phyloP scores from a whole-genome alignment of 2,329 filamentous ascomycete species.

The Septoria linicola region DNA sequence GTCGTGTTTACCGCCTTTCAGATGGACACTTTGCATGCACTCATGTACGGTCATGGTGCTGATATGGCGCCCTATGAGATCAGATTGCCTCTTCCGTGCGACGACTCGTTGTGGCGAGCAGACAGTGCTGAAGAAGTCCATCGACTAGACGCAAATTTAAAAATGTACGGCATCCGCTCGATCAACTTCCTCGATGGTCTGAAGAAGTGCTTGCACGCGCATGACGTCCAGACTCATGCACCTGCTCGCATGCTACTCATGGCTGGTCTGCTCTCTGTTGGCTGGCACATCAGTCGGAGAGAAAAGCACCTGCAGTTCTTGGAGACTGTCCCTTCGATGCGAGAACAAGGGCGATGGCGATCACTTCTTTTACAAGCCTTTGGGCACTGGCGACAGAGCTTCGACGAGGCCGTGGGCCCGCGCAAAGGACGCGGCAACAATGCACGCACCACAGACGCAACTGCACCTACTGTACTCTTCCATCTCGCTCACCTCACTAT shows the following conservation, averaged over 20 bases:
- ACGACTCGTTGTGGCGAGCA: constrained; percentile 86
- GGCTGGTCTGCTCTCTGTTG: constrained; percentile 85
- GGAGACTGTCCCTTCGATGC: constrained; percentile 73
- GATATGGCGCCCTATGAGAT: constrained; percentile 94
- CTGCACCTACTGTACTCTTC: constrained; percentile 77
- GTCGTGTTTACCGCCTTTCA: constrained; percentile 90
- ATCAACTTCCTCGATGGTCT: constrained; percentile 86
- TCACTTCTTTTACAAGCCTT: constrained; percentile 79
- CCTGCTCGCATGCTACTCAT: constrained; percentile 89
- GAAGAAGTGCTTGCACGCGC: constrained; percentile 78
- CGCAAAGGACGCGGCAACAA: constrained; percentile 35
- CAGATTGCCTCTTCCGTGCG: constrained; percentile 82
- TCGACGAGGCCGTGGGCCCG: constrained; percentile 71
- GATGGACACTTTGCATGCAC: constrained; percentile 88
- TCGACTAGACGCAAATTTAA: constrained; percentile 73
- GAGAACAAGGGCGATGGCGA: constrained; percentile 87
- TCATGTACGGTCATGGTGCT: constrained; percentile 84
- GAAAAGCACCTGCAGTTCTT: constrained; percentile 88
- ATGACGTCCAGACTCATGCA: constrained; percentile 80
- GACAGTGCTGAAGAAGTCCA: constrained; percentile 81
- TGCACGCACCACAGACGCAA: constrained; percentile 31
- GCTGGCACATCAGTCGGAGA: constrained; percentile 93
- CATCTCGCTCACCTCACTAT: constrained; percentile 94
- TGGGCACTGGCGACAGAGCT: constrained; percentile 87
- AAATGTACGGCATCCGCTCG: constrained; percentile 76